These are phyloP conservation scores for Annulohypoxylon maeteangense DNA, from an alignment of 495 filamentous ascomycete species.

Conservation along the genomic window DNA sequence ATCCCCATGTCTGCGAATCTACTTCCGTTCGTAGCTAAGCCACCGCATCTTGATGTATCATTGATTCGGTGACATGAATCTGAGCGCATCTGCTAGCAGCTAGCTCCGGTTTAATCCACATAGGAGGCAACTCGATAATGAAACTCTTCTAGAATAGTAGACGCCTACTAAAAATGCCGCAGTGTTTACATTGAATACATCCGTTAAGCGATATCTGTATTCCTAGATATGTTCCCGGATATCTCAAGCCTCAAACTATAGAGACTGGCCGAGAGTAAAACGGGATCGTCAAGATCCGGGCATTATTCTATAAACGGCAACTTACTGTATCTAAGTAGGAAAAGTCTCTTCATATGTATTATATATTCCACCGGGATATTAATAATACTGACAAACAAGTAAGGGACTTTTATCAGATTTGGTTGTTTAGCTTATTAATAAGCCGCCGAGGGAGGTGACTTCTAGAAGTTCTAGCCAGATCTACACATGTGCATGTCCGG, in stretches of 20 bases:
- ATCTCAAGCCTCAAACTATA: not conserved
- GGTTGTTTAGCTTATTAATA: not conserved
- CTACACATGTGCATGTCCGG: not conserved
- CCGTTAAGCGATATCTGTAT: not conserved
- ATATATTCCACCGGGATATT: not conserved
- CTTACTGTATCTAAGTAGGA: constrained; percentile 12
- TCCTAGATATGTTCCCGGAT: not conserved
- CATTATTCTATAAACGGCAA: constrained; percentile 3
- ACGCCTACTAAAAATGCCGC: not conserved
- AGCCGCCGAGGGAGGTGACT: not conserved
- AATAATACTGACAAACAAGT: not conserved
- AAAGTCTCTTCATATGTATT: not conserved
- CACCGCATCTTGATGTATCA: not conserved
- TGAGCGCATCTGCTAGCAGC: not conserved
- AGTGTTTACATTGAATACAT: not conserved
- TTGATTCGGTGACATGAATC: not conserved
- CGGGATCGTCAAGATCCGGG: not conserved
- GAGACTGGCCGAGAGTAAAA: not conserved
- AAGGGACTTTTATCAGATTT: not conserved
- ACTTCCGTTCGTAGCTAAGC: not conserved
- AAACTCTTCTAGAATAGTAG: not conserved
- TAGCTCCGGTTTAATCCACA: not conserved
- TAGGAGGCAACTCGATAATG: not conserved
- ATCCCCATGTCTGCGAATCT: not conserved
- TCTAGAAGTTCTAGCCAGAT: not conserved